Conservation (phyloP, 2,329 filamentous ascomycete species). For the Phyllosticta citriasiana region DNA sequence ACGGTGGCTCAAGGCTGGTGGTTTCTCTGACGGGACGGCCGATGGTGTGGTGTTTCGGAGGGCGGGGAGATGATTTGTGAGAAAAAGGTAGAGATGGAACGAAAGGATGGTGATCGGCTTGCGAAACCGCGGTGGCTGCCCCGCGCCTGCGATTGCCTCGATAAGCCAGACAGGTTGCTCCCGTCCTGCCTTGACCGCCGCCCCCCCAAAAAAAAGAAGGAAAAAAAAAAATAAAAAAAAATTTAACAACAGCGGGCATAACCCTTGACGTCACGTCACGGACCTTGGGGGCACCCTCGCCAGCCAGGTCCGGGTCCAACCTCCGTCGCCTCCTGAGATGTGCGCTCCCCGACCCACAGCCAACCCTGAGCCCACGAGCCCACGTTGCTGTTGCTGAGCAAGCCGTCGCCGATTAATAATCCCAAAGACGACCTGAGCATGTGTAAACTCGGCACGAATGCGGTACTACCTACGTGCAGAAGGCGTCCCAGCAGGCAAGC, state of each 20-base stretch:
- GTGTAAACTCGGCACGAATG: background rate
- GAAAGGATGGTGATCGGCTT: background rate
- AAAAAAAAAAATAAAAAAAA: too few species aligned
- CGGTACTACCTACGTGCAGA: background rate
- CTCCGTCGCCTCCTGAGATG: background rate
- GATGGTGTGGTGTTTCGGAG: background rate
- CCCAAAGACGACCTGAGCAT: background rate
- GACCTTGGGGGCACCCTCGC: background rate
- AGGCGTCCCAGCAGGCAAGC: background rate
- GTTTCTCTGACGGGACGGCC: background rate
- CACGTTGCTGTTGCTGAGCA: background rate
- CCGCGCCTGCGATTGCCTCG: background rate
- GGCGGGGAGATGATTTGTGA: background rate
- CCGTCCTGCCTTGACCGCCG: too few species aligned
- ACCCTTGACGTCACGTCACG: background rate
- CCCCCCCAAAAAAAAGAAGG: too few species aligned
- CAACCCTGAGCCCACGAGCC: background rate
- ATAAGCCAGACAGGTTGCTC: background rate
- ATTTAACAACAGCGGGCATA: background rate
- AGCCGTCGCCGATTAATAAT: background rate
- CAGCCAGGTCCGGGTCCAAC: background rate
- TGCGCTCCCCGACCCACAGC: background rate
- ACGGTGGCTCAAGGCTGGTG: background rate
- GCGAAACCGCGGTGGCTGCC: background rate
- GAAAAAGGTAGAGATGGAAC: background rate